Base-by-base conservation (phyloP, 2,329 filamentous ascomycete genomes). In the Phoma sp. region DNA sequence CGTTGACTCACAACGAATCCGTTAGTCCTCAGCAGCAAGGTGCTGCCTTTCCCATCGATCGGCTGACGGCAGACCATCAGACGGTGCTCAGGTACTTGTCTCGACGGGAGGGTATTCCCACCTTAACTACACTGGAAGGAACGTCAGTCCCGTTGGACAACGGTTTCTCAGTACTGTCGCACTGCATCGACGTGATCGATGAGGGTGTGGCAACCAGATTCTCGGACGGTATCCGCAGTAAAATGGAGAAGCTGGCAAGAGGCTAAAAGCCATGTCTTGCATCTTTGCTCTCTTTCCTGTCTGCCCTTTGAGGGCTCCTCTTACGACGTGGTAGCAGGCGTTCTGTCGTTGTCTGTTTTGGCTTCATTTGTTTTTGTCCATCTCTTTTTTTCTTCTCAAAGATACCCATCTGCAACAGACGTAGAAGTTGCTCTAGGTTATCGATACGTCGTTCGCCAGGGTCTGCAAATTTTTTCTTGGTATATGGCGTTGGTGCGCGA, bases 151-250 rank as follows among this genome's bases (percentile, higher is more conserved):
- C 73, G 9, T 71, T 84, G 51, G 78, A 82, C 53, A 77, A 81
- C 51, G 77, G 79, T 3, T 80, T 78, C 53, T 74, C 77, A 15
- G 75, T 85, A 4, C 72, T 85, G 24, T 76, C 76, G 25, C 79
- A 84, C 61, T 83, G 80, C 65, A 75, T 83, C 57, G 80, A 82
- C 39, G 71, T 84, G 39, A 75, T 85, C 48, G 81, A 83, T 41
- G 81, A 82, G 56, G 83, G 82, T 29, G 72, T 79, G 13, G 75
- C 81, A 31, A 81, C 80, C 40, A 77, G 81, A 21, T 81, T 85
- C 61, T 80, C 80, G 6, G 82, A 85, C 60, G 83, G 83, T 8
- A 82, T 85, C 55, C 77, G 79, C 36, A 76, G 77, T 51, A 85
- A 85, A 70, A 74, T 85, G 22, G 79, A 82, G 54, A 77, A 76